Conservation (phyloP, 306 rosid species). For the Morella rubra region DNA sequence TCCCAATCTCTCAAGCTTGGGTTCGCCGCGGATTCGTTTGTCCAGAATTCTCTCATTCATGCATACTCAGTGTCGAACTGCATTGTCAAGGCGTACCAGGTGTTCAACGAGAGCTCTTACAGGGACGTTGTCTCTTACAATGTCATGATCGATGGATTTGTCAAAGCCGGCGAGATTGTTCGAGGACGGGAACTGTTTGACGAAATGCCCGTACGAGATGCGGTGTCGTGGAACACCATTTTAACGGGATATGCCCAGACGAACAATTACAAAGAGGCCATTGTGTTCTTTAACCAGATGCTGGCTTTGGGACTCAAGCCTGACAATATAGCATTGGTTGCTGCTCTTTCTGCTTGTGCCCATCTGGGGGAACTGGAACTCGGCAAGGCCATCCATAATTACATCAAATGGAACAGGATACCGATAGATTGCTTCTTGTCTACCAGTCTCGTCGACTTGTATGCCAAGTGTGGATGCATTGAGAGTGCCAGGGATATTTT, state of each 20-base stretch:
- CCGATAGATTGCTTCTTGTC: conserved; percentile 47
- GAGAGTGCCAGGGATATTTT: conserved; percentile 57
- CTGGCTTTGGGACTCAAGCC: conserved; percentile 38
- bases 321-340: conserved; percentile 58
- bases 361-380: conserved; percentile 60
- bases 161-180: conserved; percentile 41
- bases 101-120: conserved; percentile 34
- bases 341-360: conserved; percentile 74
- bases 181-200: conserved; percentile 55
- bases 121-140: conserved; percentile 60
- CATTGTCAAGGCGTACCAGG: conserved; percentile 38
- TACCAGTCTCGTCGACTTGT: conserved; percentile 72
- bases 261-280: conserved; percentile 35
- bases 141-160: conserved; percentile 51
- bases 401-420: conserved; percentile 41
- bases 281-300: conserved; percentile 55
- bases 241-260: conserved; percentile 58
- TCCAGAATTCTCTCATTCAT: conserved; percentile 49
- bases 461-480: conserved; percentile 72
- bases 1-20: conserved; percentile 59
- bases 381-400: conserved; percentile 54
- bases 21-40: conserved; percentile 36
- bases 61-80: conserved; percentile 37
- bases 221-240: conserved; percentile 69
- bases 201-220: conserved; percentile 52